These are phyloP conservation scores for Papiliotrema terrestris DNA, from an alignment of 1,284 basidiomycete genomes.

Conservation along the genomic window DNA sequence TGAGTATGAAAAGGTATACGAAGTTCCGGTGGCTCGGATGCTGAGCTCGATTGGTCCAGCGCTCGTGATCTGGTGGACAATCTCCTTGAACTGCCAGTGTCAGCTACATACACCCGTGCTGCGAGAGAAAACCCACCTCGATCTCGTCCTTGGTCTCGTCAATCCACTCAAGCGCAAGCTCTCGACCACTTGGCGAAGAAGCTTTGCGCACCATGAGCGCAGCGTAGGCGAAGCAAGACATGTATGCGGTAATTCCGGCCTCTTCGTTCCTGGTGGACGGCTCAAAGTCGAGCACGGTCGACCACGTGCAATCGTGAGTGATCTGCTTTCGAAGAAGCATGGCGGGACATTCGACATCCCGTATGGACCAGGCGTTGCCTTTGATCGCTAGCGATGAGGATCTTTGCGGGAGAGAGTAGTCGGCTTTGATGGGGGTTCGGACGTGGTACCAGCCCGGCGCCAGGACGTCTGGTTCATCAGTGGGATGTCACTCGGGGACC, in stretches of 20 bases:
- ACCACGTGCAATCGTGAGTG: neutral
- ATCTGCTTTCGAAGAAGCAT: constrained; percentile 17
- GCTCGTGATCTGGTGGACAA: neutral
- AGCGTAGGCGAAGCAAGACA: neutral
- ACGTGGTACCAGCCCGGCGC: constrained; percentile 11
- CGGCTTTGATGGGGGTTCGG: constrained; percentile 10
- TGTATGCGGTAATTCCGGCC: neutral
- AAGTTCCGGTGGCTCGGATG: neutral
- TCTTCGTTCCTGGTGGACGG: neutral
- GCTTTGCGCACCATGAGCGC: neutral
- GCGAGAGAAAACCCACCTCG: neutral
- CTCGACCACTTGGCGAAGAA: neutral
- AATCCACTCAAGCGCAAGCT: neutral
- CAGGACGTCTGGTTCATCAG: constrained; percentile 2
- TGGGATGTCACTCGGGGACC: neutral
- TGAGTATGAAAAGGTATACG: neutral
- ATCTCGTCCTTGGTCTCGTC: neutral
- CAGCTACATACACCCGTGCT: too few relatives aligned
- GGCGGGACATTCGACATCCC: constrained; percentile 9
- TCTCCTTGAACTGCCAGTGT: neutral
- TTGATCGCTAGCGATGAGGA: neutral
- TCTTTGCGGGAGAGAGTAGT: neutral
- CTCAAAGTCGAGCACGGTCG: neutral
- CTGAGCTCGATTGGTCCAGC: neutral
- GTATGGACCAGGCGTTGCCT: constrained; percentile 3